These are phyloP conservation scores for Heracleum sosnowskyi DNA, from an alignment of 129 eudicot genomes.

Conservation along the genomic window DNA sequence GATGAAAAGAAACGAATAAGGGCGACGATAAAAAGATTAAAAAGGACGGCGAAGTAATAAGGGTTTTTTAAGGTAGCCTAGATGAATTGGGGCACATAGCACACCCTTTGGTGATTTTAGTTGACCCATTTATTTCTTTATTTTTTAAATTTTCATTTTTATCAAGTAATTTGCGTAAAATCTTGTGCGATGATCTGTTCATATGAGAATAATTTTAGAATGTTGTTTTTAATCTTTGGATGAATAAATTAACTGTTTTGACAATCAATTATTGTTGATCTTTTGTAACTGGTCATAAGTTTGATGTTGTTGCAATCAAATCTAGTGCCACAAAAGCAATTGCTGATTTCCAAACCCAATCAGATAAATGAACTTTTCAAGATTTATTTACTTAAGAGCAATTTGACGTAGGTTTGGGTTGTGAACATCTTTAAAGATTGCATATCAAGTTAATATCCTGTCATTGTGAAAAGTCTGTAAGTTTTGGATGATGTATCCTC, in stretches of 20 bases:
- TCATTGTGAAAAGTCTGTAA: slow-evolving; percentile 32
- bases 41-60: too few relatives aligned
- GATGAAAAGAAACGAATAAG: too few relatives aligned
- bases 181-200: too few relatives aligned
- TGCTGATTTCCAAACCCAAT: slow-evolving; percentile 97
- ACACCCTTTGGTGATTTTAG: too few relatives aligned
- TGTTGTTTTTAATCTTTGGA: background rate
- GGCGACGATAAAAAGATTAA: too few relatives aligned
- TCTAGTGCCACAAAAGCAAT: slow-evolving; percentile 91
- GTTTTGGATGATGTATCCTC: slow-evolving; percentile 89
- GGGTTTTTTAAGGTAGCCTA: too few relatives aligned
- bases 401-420: slow-evolving; percentile 50
- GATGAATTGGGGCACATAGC: too few relatives aligned
- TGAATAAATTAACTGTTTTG: background rate
- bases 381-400: slow-evolving; percentile 65
- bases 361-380: slow-evolving; percentile 91
- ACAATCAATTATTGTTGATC: background rate
- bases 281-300: background rate
- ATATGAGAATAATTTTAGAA: background rate
- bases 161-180: too few relatives aligned
- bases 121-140: too few relatives aligned
- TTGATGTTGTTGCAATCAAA: slow-evolving; percentile 42
- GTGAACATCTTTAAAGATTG: background rate
- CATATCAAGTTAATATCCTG: background rate
- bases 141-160: too few relatives aligned